Conservation (phyloP, 1,139 yeast genomes). For the Kurtzmaniella quercitrusa region DNA sequence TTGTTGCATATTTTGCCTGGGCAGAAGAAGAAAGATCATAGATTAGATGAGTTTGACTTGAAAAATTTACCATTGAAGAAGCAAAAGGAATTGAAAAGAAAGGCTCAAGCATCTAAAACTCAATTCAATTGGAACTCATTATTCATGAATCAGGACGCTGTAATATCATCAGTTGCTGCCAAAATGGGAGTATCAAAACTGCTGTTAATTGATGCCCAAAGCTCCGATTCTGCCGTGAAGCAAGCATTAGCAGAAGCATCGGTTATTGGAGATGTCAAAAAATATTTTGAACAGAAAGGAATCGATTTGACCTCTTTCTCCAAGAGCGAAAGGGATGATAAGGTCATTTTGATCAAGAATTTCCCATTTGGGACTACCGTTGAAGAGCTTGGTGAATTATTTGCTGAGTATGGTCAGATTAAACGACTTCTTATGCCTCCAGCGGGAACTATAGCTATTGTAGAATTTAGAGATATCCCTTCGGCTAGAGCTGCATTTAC, state of each 20-base stretch:
- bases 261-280: slow-evolving; percentile 86
- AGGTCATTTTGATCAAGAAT: slow-evolving; percentile 77
- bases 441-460: slow-evolving; percentile 92
- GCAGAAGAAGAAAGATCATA: slow-evolving; percentile 71
- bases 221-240: slow-evolving; percentile 87
- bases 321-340: slow-evolving; percentile 75
- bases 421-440: slow-evolving; percentile 90
- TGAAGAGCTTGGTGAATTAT: slow-evolving; percentile 78
- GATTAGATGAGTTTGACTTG: slow-evolving; percentile 83
- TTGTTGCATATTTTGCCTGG: slow-evolving; percentile 86
- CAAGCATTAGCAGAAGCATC: slow-evolving; percentile 98
- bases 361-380: slow-evolving; percentile 82
- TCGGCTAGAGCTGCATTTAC: slow-evolving; percentile 88
- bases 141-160: slow-evolving; percentile 88
- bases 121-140: slow-evolving; percentile 96
- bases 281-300: slow-evolving; percentile 78
- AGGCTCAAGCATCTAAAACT: slow-evolving; percentile 76
- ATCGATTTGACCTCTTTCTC: slow-evolving; percentile 76
- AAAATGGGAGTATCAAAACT: slow-evolving; percentile 80
- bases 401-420: slow-evolving; percentile 74
- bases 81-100: slow-evolving; percentile 79
- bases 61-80: slow-evolving; percentile 89
- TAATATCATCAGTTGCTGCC: slow-evolving; percentile 81
- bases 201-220: slow-evolving; percentile 82
- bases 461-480: slow-evolving; percentile 83